Evolutionary conservation across 257 asterid species (phyloP), one percentile per base, ranked within the genome.

Genomic region (Capsicum baccatum): DNA sequence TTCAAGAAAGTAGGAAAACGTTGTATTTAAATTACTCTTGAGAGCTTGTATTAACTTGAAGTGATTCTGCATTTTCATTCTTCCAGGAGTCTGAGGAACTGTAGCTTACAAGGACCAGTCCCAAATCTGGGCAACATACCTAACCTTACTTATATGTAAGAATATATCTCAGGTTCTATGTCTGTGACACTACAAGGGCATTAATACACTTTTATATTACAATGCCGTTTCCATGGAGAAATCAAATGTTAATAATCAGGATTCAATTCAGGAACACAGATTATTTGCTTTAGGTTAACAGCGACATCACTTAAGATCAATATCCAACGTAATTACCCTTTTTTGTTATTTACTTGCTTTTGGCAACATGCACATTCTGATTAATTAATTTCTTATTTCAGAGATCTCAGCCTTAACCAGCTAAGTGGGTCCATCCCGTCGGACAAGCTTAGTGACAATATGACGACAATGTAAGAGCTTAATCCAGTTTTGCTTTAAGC

Each of bases 11-110:
- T 78, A 26, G 60, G 15, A 14, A 54, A 78, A 26, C 48, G 14
- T 78, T 26, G 48, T 44, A 78, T 54, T 33, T 15, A 14, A 26
- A 52, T 54, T 54, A 52, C 33, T 26, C 12, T 2, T 54, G 64
- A 54, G 33, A 54, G 44, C 81, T 78, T 52, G 54, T 54, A 54
- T 26, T 78, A 39, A 78, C 33, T 78, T 78, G 60, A 78, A 78
- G 81, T 54, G 64, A 54, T 26, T 78, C 14, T 14, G 47, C 64
- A 26, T 58, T 73, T 82, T 84, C 84, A 17, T 88, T 87, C 21
- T 87, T 80, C 85, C 96, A 97, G 99, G 97, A 97, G 99, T 90
- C 97, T 97, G 74, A 91, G 99, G 89, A 97, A 97, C 94, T 97
- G 99, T 91, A 91, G 90, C 88, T 89, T 97, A 91, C 93, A 26